These are phyloP conservation scores for Fusarium neocosmosporiellum DNA, from an alignment of 2,329 filamentous ascomycete genomes.

Conservation along the genomic window DNA sequence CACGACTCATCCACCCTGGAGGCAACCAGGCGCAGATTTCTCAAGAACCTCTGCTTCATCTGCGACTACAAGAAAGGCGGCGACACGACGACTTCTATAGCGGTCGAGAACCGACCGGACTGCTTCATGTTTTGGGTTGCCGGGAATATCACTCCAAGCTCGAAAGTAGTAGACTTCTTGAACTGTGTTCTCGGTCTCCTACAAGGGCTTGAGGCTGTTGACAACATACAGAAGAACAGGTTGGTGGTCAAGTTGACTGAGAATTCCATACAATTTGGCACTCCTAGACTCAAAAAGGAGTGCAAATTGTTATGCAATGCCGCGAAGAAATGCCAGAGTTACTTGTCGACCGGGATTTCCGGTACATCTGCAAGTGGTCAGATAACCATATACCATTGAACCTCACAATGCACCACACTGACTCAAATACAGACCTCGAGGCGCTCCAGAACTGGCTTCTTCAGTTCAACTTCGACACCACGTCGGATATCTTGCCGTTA, in stretches of 20 bases:
- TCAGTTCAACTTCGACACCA: background rate
- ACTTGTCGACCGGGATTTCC: slow-evolving; percentile 1
- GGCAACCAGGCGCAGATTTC: slow-evolving; percentile 43
- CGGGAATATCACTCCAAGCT: slow-evolving; percentile 48
- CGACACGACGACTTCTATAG: slow-evolving; percentile 57
- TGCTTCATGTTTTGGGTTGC: slow-evolving; percentile 57
- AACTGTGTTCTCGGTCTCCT: slow-evolving; percentile 34
- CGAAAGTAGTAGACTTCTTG: slow-evolving; percentile 47
- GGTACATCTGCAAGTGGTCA: slow-evolving; percentile 10
- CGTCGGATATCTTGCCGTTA: background rate
- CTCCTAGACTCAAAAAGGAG: slow-evolving; percentile 39
- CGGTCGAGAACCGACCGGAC: slow-evolving; percentile 48
- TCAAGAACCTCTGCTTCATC: slow-evolving; percentile 56
- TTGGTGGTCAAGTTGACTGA: background rate
- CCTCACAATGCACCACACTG: background rate
- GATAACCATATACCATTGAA: background rate
- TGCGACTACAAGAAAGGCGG: slow-evolving; percentile 61
- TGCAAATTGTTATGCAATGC: slow-evolving; percentile 23
- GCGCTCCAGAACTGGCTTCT: slow-evolving; percentile 23
- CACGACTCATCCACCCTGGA: background rate
- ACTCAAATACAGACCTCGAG: background rate
- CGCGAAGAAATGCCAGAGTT: slow-evolving; percentile 18
- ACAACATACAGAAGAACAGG: background rate
- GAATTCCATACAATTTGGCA: slow-evolving; percentile 33
- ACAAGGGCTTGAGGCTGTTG: background rate